Percentiles rank a stretch among this genome's conserved stretches.
These are phyloP conservation scores for Suhomyces prunicola DNA, from an alignment of 805 yeast species.

Conservation along the genomic window DNA sequence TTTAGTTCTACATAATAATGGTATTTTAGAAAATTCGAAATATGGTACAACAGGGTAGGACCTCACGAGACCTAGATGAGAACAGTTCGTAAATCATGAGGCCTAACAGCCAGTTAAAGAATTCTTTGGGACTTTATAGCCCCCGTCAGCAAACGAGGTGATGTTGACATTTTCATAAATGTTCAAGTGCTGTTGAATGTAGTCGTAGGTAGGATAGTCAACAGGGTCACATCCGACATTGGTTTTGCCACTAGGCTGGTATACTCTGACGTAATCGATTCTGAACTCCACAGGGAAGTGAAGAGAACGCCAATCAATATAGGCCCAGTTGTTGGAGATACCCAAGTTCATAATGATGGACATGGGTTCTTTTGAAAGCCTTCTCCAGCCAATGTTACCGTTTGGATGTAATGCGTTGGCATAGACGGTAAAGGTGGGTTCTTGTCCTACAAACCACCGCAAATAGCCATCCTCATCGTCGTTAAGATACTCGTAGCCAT, in stretches of 20 bases:
- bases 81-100: constrained; percentile 2
- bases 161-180: constrained; percentile 70
- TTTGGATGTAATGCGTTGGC: constrained; percentile 80
- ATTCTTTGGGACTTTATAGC: constrained; percentile 49
- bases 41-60: background rate
- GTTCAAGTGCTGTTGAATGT: constrained; percentile 64
- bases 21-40: background rate
- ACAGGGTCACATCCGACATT: constrained; percentile 81
- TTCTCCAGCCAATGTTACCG: constrained; percentile 86
- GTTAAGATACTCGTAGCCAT: constrained; percentile 74
- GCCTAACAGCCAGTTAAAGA: constrained; percentile 18
- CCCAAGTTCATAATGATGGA: constrained; percentile 84
- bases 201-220: constrained; percentile 81
- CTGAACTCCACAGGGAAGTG: constrained; percentile 74
- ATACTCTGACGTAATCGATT: constrained; percentile 83
- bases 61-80: background rate
- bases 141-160: constrained; percentile 74
- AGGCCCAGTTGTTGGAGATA: constrained; percentile 88
- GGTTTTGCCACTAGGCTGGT: constrained; percentile 68
- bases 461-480: constrained; percentile 70
- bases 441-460: constrained; percentile 82
- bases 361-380: constrained; percentile 90
- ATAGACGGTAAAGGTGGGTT: constrained; percentile 70
- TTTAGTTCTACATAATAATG: too few species aligned
- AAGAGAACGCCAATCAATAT: constrained; percentile 83